These are phyloP conservation scores for Ceratocystis destructans DNA, from an alignment of 2,329 filamentous ascomycete species.

Conservation along the genomic window DNA sequence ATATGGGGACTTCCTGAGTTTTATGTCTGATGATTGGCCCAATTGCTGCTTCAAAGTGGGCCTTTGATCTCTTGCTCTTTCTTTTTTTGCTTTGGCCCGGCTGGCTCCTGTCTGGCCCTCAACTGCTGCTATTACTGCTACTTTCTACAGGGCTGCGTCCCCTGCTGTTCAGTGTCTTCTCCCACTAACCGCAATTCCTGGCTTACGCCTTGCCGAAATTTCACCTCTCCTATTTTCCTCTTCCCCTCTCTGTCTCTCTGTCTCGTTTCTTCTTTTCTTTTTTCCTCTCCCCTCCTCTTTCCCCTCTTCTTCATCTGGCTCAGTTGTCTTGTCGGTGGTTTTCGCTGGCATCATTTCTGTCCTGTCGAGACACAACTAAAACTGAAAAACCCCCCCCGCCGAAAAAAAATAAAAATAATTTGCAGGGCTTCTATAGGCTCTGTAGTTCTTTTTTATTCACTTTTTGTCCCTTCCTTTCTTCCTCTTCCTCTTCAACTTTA, in stretches of 20 bases:
- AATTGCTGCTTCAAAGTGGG: neutral
- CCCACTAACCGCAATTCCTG: constrained; percentile 1
- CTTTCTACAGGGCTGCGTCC: neutral
- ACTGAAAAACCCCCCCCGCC: neutral
- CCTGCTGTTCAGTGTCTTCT: neutral
- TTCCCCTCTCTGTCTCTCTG: neutral
- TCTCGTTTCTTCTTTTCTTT: neutral
- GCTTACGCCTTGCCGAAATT: constrained; percentile 7
- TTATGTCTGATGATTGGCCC: neutral
- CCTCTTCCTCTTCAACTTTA: neutral
- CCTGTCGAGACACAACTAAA: constrained; percentile 18
- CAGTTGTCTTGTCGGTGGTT: constrained; percentile 20
- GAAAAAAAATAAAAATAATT: constrained; percentile 16
- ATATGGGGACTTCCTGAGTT: neutral
- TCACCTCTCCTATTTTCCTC: constrained; percentile 18
- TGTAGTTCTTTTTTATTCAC: constrained; percentile 12
- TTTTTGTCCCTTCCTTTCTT: constrained; percentile 5
- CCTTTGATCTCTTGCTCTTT: neutral
- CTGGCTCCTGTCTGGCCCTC: neutral
- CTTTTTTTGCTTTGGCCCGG: neutral
- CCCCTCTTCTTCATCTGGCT: constrained; percentile 17
- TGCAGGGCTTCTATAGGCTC: constrained; percentile 16
- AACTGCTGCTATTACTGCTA: constrained; percentile 5
- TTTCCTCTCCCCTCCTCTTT: constrained; percentile 7
- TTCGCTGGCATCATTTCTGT: constrained; percentile 19